Conservation (phyloP, 371 early-diverging fungal species). For the Choanephora cucurbitarum region DNA sequence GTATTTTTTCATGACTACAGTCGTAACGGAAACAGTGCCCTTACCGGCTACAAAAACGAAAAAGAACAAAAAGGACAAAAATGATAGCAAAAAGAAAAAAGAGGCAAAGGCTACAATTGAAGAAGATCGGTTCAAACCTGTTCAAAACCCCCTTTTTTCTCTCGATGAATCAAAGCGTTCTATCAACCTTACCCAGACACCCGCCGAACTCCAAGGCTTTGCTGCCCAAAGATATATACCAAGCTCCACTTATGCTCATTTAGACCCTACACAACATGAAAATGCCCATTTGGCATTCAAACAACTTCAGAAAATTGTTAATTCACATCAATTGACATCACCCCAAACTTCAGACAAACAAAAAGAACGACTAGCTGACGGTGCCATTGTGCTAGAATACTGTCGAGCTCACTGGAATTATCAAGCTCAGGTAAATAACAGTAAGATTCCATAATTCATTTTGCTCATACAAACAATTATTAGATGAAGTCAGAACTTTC, state of each 20-base stretch:
- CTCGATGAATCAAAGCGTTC: conserved; percentile 6
- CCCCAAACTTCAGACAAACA: neutral
- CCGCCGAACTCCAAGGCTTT: conserved; percentile 26
- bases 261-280: conserved; percentile 21
- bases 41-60: too few species aligned
- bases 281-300: conserved; percentile 24
- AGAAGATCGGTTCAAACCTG: conserved; percentile 19
- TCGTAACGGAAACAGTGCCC: too few species aligned
- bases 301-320: conserved; percentile 16
- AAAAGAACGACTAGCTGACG: conserved; percentile 21
- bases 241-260: conserved; percentile 20
- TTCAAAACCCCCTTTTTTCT: conserved; percentile 20
- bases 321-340: conserved; percentile 4
- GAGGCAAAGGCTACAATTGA: conserved; percentile 5
- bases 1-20: too few species aligned
- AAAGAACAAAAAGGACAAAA: conserved; percentile 9
- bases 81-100: neutral
- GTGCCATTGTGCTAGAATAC: conserved; percentile 15
- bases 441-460: neutral
- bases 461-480: neutral
- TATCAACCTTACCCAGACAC: conserved; percentile 13
- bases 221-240: conserved; percentile 23
- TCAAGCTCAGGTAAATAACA: conserved; percentile 23
- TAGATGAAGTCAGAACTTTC: conserved; percentile 31
- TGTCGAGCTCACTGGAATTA: conserved; percentile 26